Percentiles rank a stretch among this genome's conserved stretches.
Evolutionary conservation across 352 stramenopile species (phyloP).

Genomic region (Globisporangium okanoganense): DNA sequence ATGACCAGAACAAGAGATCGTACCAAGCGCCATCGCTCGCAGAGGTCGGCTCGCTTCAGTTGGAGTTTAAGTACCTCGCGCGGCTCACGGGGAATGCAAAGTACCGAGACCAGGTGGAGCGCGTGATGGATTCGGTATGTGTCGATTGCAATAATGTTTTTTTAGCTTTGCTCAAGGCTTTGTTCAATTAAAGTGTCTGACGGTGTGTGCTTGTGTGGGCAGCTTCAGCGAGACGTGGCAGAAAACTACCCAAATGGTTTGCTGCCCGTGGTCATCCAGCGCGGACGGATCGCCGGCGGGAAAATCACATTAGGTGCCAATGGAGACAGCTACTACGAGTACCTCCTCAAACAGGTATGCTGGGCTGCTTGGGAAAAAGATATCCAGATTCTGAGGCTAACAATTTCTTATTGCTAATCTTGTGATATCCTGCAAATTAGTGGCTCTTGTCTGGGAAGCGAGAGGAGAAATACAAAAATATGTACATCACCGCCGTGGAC

Average conservation of each 20-base stretch:
- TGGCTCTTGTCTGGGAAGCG: constrained; percentile 73
- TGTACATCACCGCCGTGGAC: constrained; percentile 63
- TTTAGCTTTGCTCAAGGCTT: too few relatives aligned
- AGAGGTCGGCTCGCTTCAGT: constrained; percentile 66
- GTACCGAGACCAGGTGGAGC: constrained; percentile 68
- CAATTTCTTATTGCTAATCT: background rate
- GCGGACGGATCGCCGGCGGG: constrained; percentile 35
- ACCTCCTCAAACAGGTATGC: constrained; percentile 74
- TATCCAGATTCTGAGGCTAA: background rate
- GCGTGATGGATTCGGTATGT: constrained; percentile 58
- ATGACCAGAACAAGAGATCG: constrained; percentile 33
- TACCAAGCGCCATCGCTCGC: constrained; percentile 45
- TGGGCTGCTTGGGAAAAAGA: background rate
- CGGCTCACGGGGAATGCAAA: constrained; percentile 49
- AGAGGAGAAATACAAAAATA: constrained; percentile 62
- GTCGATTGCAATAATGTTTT: too few relatives aligned
- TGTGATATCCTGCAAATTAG: constrained; percentile 16
- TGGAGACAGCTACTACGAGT: constrained; percentile 86
- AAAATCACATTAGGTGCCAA: constrained; percentile 73
- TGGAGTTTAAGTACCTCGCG: constrained; percentile 83
- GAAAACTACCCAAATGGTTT: constrained; percentile 53
- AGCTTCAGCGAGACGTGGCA: constrained; percentile 49
- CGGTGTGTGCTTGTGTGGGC: background rate
- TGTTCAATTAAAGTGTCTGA: too few relatives aligned
- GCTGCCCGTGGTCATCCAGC: constrained; percentile 41